Conservation (phyloP, 2,329 filamentous ascomycete genomes). For the Ophiobolus disseminans region DNA sequence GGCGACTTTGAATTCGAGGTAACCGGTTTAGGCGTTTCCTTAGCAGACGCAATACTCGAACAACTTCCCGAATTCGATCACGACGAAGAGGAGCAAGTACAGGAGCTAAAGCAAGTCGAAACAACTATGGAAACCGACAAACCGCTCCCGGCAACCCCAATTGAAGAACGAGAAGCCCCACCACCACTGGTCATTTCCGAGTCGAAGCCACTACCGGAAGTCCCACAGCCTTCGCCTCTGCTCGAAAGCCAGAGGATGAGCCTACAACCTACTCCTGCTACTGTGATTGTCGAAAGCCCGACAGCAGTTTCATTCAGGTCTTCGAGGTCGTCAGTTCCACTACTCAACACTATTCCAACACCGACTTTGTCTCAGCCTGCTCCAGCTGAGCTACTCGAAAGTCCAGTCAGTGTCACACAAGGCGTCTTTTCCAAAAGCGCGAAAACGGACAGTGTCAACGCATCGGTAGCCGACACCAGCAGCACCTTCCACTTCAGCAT, state of each 20-base stretch:
- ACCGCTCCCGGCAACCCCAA: constrained; percentile 46
- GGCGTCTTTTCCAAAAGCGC: constrained; percentile 35
- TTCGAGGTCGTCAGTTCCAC: constrained; percentile 58
- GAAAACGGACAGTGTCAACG: constrained; percentile 69
- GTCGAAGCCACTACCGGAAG: constrained; percentile 72
- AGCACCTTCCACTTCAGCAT: constrained; percentile 76
- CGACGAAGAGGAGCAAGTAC: constrained; percentile 15
- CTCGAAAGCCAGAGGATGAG: constrained; percentile 34
- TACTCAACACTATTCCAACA: constrained; percentile 37
- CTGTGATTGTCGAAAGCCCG: constrained; percentile 40
- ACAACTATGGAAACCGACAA: constrained; percentile 41
- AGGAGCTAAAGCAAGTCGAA: constrained; percentile 21
- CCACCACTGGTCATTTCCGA: constrained; percentile 57
- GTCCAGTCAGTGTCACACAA: constrained; percentile 45
- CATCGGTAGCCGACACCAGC: constrained; percentile 78
- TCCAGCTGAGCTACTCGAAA: constrained; percentile 38
- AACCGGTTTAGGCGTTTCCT: constrained; percentile 54
- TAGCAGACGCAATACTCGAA: constrained; percentile 46
- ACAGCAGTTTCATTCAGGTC: constrained; percentile 52
- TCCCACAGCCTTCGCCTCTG: constrained; percentile 59
- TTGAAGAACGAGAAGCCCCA: constrained; percentile 48
- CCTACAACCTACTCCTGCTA: constrained; percentile 27
- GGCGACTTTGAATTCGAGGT: constrained; percentile 82
- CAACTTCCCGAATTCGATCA: constrained; percentile 25
- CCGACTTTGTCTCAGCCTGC: constrained; percentile 36